phyloP scores from a whole-genome alignment of 768 basidiomycete species.

The Cubamyces lactineus region DNA sequence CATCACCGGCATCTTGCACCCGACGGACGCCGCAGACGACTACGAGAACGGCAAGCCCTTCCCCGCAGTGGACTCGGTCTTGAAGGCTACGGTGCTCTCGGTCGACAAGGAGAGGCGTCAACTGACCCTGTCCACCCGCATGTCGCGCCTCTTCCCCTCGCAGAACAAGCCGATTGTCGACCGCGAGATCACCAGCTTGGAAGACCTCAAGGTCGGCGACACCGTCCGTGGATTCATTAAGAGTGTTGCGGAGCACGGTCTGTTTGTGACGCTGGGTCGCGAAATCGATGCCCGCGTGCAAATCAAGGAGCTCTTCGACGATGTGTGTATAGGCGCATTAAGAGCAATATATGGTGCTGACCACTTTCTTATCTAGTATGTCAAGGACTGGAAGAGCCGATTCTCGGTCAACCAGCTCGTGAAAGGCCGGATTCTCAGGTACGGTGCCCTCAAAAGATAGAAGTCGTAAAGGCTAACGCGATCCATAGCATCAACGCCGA shows the following conservation, averaged over 20 bases:
- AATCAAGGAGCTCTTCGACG: slow-evolving; percentile 92
- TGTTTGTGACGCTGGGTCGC: slow-evolving; percentile 87
- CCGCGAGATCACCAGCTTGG: slow-evolving; percentile 63
- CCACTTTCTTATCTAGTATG: slow-evolving; percentile 55
- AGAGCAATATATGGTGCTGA: neutral
- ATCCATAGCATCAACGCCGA: slow-evolving; percentile 67
- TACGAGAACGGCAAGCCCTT: slow-evolving; percentile 61
- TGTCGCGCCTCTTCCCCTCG: slow-evolving; percentile 67
- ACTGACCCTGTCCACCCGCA: slow-evolving; percentile 79
- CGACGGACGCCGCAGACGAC: slow-evolving; percentile 82
- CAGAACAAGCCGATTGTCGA: slow-evolving; percentile 57
- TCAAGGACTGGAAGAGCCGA: slow-evolving; percentile 92
- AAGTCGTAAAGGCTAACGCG: neutral
- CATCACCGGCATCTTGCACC: slow-evolving; percentile 77
- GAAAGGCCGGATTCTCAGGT: slow-evolving; percentile 84
- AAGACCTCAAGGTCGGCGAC: slow-evolving; percentile 70
- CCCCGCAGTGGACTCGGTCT: slow-evolving; percentile 63
- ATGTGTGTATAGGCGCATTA: slow-evolving; percentile 43
- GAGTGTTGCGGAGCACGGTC: slow-evolving; percentile 80
- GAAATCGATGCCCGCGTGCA: slow-evolving; percentile 90
- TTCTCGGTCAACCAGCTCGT: slow-evolving; percentile 85
- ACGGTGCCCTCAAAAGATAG: neutral
- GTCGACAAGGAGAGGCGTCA: slow-evolving; percentile 70
- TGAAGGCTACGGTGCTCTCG: slow-evolving; percentile 72
- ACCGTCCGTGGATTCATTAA: slow-evolving; percentile 89